phyloP scores from a whole-genome alignment of 495 filamentous ascomycete species.

The Elaphomyces granulatus region DNA sequence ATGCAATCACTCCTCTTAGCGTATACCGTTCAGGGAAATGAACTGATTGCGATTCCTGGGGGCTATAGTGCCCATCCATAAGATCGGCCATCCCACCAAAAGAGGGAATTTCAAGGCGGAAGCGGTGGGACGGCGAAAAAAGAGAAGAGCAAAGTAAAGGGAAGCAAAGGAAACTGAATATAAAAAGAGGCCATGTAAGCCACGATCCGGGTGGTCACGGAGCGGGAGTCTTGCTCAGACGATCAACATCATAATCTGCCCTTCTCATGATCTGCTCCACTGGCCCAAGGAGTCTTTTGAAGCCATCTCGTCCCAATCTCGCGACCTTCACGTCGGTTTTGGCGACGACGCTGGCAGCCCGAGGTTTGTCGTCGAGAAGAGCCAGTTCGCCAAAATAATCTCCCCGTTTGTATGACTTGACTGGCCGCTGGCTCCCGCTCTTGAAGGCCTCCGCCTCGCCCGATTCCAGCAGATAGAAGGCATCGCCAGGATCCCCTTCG shows the following conservation, averaged over 20 bases:
- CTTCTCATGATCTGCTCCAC: conserved; percentile 92
- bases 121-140: too few species aligned
- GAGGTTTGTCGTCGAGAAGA: conserved; percentile 79
- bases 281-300: conserved; percentile 83
- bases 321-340: conserved; percentile 81
- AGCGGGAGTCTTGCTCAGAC: conserved; percentile 4
- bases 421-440: conserved; percentile 41
- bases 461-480: conserved; percentile 82
- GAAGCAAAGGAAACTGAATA: too few species aligned
- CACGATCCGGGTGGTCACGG: too few species aligned
- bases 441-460: conserved; percentile 84
- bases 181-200: too few species aligned
- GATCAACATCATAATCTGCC: conserved; percentile 41
- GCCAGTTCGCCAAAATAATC: conserved; percentile 97
- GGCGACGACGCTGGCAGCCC: conserved; percentile 79
- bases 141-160: too few species aligned
- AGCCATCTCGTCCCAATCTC: conserved; percentile 80
- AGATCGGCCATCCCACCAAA: too few species aligned
- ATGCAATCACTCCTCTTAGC: too few species aligned
- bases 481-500: conserved; percentile 82
- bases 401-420: conserved; percentile 73
- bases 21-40: too few species aligned
- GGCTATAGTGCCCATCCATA: too few species aligned
- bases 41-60: too few species aligned
- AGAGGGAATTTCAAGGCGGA: too few species aligned